Conservation (phyloP, 768 basidiomycete genomes). For the Suillus subaureus region DNA sequence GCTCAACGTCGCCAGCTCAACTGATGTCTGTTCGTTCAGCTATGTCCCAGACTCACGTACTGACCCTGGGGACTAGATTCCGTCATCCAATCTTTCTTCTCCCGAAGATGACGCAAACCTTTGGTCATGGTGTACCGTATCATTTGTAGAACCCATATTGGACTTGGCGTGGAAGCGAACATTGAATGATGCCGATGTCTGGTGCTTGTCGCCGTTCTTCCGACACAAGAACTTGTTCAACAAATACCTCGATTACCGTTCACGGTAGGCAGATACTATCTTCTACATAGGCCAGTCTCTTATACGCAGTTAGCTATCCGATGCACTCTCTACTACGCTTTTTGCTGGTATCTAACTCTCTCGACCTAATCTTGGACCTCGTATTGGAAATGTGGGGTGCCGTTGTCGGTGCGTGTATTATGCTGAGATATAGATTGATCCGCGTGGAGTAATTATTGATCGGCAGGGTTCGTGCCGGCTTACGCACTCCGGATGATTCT, state of each 20-base stretch:
- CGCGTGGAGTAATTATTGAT: background rate
- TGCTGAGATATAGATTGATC: background rate
- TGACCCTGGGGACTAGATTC: constrained; percentile 39
- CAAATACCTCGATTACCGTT: constrained; percentile 59
- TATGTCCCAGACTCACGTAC: constrained; percentile 10
- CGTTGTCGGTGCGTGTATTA: constrained; percentile 44
- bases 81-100: constrained; percentile 50
- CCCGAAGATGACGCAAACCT: constrained; percentile 68
- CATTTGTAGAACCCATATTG: constrained; percentile 66
- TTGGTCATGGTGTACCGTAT: constrained; percentile 68
- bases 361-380: constrained; percentile 66
- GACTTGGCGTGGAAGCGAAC: constrained; percentile 52
- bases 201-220: constrained; percentile 69
- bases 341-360: constrained; percentile 64
- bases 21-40: constrained; percentile 43
- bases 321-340: constrained; percentile 62
- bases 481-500: constrained; percentile 68
- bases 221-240: constrained; percentile 66
- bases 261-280: constrained; percentile 32
- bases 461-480: constrained; percentile 62
- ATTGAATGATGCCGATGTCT: constrained; percentile 50
- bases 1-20: constrained; percentile 48
- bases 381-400: constrained; percentile 62
- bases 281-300: constrained; percentile 8
- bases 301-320: constrained; percentile 43